A percentile compares a stretch with the other conserved stretches of the same genome.
These are phyloP conservation scores for Catenaria anguillulae DNA, from an alignment of 371 early-diverging fungal species.

Conservation along the genomic window DNA sequence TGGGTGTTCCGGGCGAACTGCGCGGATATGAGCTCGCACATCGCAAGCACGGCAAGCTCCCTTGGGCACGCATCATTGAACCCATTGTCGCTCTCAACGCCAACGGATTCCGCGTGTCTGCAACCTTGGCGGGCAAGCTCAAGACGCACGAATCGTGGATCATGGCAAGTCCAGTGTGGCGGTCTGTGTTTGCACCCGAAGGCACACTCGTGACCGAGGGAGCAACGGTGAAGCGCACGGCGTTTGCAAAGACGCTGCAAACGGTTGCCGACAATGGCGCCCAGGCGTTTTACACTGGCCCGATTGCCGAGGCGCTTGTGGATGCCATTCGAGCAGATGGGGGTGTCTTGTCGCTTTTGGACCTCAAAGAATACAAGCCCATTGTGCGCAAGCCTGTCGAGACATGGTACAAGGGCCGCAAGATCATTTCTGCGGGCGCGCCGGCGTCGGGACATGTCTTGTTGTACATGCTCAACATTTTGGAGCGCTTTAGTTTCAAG, in stretches of 20 bases:
- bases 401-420: conserved; percentile 39
- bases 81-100: conserved; percentile 64
- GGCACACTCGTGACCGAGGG: conserved; percentile 47
- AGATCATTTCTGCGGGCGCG: conserved; percentile 20
- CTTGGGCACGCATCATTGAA: conserved; percentile 73
- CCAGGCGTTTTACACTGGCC: conserved; percentile 72
- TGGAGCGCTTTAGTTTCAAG: conserved; percentile 64
- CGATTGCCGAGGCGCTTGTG: conserved; percentile 62
- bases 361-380: conserved; percentile 56
- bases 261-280: conserved; percentile 66
- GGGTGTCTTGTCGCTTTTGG: conserved; percentile 69
- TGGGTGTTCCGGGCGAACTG: conserved; percentile 89
- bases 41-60: conserved; percentile 56
- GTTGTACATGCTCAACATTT: conserved; percentile 67
- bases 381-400: conserved; percentile 41
- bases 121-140: conserved; percentile 5
- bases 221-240: conserved; percentile 52
- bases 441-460: conserved; percentile 77
- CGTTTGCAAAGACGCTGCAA: conserved; percentile 66
- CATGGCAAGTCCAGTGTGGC: conserved; percentile 24
- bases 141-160: conserved; percentile 17
- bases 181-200: conserved; percentile 49
- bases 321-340: conserved; percentile 45
- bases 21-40: conserved; percentile 76
- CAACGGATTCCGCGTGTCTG: conserved; percentile 55